Conservation (phyloP, 176 grass and related monocot genomes). For the Musa beccarii region DNA sequence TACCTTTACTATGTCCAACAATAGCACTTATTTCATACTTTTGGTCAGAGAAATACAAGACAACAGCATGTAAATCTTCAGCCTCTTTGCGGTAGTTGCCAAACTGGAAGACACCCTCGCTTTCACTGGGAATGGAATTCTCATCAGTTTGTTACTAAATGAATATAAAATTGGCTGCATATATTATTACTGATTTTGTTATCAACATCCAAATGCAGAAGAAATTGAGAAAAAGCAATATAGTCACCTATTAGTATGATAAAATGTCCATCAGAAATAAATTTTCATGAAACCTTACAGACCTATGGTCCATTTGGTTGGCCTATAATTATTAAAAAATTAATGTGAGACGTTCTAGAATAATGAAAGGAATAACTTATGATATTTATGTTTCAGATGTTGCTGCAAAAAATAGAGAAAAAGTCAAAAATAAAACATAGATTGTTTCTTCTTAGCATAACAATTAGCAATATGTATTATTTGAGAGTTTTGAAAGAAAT, state of each 20-base stretch:
- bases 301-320: too few species aligned
- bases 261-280: not conserved
- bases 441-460: too few species aligned
- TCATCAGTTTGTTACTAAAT: not conserved
- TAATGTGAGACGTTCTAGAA: too few species aligned
- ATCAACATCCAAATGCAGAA: not conserved
- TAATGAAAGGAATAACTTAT: too few species aligned
- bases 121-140: conserved; percentile 9
- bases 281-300: not conserved
- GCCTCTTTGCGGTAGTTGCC: conserved; percentile 10
- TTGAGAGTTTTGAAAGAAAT: too few species aligned
- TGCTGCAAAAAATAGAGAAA: too few species aligned
- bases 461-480: too few species aligned
- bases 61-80: conserved; percentile 14
- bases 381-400: too few species aligned
- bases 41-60: conserved; percentile 16
- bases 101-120: conserved; percentile 9
- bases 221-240: not conserved
- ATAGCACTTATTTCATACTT: conserved; percentile 22
- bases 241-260: too few species aligned
- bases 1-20: conserved; percentile 23
- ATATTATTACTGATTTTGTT: not conserved
- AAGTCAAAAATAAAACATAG: too few species aligned
- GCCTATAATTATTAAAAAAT: too few species aligned
- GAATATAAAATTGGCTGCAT: not conserved